These are phyloP conservation scores for Xerocomellus chrysenteron DNA, from an alignment of 768 basidiomycete species.

Conservation along the genomic window DNA sequence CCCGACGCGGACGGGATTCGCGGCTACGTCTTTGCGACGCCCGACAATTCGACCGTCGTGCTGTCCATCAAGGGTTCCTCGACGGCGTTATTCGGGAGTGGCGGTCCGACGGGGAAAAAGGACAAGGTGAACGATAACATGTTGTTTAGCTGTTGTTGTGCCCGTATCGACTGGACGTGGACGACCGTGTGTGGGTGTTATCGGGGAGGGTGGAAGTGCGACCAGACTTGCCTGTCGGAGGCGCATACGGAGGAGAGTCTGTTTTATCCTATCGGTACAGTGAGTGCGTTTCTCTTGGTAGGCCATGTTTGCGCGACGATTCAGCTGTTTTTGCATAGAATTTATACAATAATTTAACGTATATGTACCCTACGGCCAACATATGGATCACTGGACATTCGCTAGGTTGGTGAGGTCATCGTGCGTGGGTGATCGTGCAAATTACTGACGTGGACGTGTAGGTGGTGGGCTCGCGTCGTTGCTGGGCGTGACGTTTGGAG, in stretches of 20 bases:
- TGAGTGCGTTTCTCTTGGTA: constrained; percentile 38
- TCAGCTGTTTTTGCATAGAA: constrained; percentile 49
- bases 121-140: constrained; percentile 95
- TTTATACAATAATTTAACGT: constrained; percentile 90
- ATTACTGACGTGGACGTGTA: constrained; percentile 28
- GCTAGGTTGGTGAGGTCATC: constrained; percentile 46
- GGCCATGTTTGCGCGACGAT: background rate
- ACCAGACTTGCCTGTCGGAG: constrained; percentile 72
- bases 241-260: constrained; percentile 76
- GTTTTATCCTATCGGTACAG: constrained; percentile 89
- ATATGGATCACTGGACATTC: constrained; percentile 88
- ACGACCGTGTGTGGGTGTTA: constrained; percentile 91
- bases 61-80: constrained; percentile 94
- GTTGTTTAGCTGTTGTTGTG: constrained; percentile 94
- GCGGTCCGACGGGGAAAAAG: constrained; percentile 83
- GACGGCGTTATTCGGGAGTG: constrained; percentile 67
- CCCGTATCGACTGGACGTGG: constrained; percentile 90
- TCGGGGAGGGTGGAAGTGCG: constrained; percentile 76
- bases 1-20: constrained; percentile 83
- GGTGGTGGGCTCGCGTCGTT: constrained; percentile 75
- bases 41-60: constrained; percentile 80
- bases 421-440: background rate
- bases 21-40: constrained; percentile 86
- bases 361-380: constrained; percentile 85
- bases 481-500: constrained; percentile 85